Conservation (phyloP, 2,329 filamentous ascomycete genomes). For the Monilinia aucupariae region DNA sequence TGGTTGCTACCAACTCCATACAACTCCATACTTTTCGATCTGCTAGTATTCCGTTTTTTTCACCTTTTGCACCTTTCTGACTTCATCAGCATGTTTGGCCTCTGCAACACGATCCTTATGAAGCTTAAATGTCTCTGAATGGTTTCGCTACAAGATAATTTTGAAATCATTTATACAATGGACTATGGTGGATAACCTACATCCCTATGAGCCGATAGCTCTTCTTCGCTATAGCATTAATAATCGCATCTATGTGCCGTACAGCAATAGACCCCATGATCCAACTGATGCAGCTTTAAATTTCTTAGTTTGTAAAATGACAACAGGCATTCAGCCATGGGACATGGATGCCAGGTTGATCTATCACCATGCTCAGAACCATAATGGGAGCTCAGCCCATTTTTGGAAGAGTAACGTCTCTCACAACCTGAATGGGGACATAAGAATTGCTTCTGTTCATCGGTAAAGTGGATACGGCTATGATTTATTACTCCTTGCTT, state of each 20-base stretch:
- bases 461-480: background rate
- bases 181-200: background rate
- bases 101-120: background rate
- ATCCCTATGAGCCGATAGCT: background rate
- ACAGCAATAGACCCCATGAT: background rate
- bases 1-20: too few relatives aligned
- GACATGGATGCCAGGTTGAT: background rate
- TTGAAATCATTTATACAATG: background rate
- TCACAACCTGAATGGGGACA: background rate
- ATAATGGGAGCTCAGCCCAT: background rate
- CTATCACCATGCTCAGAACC: background rate
- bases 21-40: too few relatives aligned
- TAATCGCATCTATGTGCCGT: background rate
- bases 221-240: background rate
- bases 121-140: background rate
- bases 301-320: background rate
- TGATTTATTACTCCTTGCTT: background rate
- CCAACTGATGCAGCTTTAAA: background rate
- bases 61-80: too few relatives aligned
- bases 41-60: too few relatives aligned
- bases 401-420: background rate
- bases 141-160: background rate
- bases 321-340: background rate
- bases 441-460: background rate
- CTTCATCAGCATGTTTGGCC: background rate